phyloP scores from a whole-genome alignment of 1,284 basidiomycete genomes.

The Mycosarcoma maydis region DNA sequence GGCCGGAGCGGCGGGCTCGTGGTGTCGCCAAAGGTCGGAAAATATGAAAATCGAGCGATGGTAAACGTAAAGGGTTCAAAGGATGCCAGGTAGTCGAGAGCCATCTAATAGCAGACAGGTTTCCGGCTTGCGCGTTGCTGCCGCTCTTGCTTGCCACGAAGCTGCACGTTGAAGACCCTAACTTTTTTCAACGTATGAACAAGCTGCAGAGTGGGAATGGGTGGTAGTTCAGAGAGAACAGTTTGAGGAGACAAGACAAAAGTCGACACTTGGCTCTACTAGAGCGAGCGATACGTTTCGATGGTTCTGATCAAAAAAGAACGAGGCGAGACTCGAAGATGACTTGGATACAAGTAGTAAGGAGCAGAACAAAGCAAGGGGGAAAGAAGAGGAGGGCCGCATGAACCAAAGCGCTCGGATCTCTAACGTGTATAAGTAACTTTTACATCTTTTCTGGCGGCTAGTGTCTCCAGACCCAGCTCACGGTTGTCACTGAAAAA shows the following conservation, averaged over 20 bases:
- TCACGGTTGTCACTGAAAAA: no score
- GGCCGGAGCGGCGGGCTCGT: slow-evolving; percentile 1
- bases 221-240: no score
- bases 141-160: neutral
- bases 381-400: neutral
- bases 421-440: no score
- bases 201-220: neutral
- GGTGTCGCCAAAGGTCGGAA: slow-evolving; percentile 18
- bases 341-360: slow-evolving; percentile 16
- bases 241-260: no score
- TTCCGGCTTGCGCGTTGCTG: slow-evolving; percentile 5
- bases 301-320: no score
- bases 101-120: neutral
- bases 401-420: no score
- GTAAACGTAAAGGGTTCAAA: neutral
- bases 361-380: neutral
- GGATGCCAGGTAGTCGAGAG: neutral
- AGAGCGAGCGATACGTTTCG: no score
- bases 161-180: neutral
- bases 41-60: neutral
- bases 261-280: no score
- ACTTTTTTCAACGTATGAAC: neutral
- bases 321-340: no score
- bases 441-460: no score
- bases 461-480: no score